Evolutionary conservation across 768 basidiomycete genomes (phyloP).

Genomic region (Podaxis carcinomalis): DNA sequence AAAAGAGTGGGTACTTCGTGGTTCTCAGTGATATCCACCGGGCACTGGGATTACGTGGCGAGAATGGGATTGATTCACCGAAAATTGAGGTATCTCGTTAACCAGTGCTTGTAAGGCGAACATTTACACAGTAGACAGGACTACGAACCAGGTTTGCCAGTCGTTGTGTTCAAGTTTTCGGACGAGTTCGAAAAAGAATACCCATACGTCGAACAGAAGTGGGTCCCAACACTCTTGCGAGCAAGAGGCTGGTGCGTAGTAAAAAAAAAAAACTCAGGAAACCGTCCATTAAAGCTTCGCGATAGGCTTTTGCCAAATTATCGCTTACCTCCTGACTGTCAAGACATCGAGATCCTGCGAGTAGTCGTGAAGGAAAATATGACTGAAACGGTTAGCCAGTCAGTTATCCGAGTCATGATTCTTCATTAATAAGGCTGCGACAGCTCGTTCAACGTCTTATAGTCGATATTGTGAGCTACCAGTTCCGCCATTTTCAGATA

Average conservation of each 20-base stretch:
- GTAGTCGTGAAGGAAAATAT: constrained; percentile 63
- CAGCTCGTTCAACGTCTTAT: constrained; percentile 65
- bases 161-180: constrained; percentile 62
- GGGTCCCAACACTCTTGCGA: constrained; percentile 50
- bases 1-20: constrained; percentile 47
- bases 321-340: constrained; percentile 46
- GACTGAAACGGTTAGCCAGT: constrained; percentile 35
- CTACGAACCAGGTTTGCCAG: constrained; percentile 59
- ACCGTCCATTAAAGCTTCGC: neutral
- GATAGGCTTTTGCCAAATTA: constrained; percentile 49
- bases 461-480: constrained; percentile 55
- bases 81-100: constrained; percentile 47
- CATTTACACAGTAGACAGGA: constrained; percentile 23
- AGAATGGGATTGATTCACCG: constrained; percentile 40
- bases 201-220: constrained; percentile 56
- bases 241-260: constrained; percentile 50
- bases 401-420: neutral
- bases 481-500: neutral
- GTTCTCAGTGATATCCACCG: constrained; percentile 57
- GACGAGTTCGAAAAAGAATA: constrained; percentile 51
- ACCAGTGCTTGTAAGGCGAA: constrained; percentile 7
- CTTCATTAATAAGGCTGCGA: neutral
- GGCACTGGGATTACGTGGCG: constrained; percentile 25
- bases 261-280: constrained; percentile 13
- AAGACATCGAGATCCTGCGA: constrained; percentile 56